Evolutionary conservation across 2,329 filamentous ascomycete genomes (phyloP).

Genomic region (Sphaerulina vaccinii): DNA sequence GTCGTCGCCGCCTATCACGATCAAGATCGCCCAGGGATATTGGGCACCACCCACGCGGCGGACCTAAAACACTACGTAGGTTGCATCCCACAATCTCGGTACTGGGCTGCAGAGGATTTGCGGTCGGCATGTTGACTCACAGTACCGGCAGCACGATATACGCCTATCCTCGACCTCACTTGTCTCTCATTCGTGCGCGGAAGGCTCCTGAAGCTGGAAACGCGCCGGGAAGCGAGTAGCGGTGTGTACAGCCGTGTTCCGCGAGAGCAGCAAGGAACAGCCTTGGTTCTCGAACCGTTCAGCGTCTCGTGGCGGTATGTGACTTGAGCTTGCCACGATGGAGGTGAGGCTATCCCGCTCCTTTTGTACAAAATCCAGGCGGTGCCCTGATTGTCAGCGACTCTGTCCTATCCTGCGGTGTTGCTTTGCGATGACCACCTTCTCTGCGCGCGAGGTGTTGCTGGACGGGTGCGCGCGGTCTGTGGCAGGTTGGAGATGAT

Average conservation of each 20-base stretch:
- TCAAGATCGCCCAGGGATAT: neutral
- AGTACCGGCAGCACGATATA: conserved; percentile 20
- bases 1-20: neutral
- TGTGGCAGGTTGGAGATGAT: conserved; percentile 12
- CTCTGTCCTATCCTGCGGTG: conserved; percentile 6
- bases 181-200: conserved; percentile 15
- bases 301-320: conserved; percentile 15
- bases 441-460: conserved; percentile 3
- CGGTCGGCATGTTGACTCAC: conserved; percentile 19
- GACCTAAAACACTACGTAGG: neutral
- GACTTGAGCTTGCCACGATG: conserved; percentile 20
- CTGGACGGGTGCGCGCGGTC: conserved; percentile 9
- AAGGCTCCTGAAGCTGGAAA: conserved; percentile 6
- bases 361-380: conserved; percentile 5
- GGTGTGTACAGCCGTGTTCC: conserved; percentile 17
- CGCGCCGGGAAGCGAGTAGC: conserved; percentile 13
- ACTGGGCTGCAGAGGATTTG: conserved; percentile 12
- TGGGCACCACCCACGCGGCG: conserved; percentile 1
- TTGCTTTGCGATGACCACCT: conserved; percentile 12
- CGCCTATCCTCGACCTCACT: conserved; percentile 20
- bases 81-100: conserved; percentile 16
- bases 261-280: conserved; percentile 15
- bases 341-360: conserved; percentile 19
- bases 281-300: conserved; percentile 7
- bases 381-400: neutral